A percentile compares a stretch with the other conserved stretches of the same genome.
phyloP scores from a whole-genome alignment of 2,329 filamentous ascomycete species.

The Exophiala alcalophila region DNA sequence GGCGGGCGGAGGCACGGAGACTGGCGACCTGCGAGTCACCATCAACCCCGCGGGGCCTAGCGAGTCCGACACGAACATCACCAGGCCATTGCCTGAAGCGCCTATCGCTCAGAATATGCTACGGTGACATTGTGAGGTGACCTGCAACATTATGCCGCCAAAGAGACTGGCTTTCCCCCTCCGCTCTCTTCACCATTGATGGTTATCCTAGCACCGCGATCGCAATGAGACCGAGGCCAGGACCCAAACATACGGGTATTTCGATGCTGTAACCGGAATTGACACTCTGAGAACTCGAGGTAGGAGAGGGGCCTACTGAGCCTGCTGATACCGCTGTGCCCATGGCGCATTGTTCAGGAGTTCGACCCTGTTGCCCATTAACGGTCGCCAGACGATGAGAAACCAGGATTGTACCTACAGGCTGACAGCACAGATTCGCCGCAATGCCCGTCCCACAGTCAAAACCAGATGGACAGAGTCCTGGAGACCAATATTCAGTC shows the following conservation, averaged over 20 bases:
- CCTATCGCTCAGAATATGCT: neutral
- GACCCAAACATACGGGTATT: no score
- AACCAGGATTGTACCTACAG: constrained; percentile 3
- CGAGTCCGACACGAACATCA: no score
- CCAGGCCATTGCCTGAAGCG: neutral
- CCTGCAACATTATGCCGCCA: neutral
- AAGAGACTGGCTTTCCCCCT: neutral
- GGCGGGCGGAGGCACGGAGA: no score
- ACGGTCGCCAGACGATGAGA: neutral
- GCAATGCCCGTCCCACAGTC: constrained; percentile 17
- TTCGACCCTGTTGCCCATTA: constrained; percentile 6
- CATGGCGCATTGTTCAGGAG: constrained; percentile 13
- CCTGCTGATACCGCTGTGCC: constrained; percentile 9
- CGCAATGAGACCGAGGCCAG: no score
- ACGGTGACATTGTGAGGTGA: neutral
- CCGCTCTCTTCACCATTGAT: neutral
- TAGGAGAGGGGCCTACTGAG: constrained; percentile 2
- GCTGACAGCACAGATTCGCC: constrained; percentile 17
- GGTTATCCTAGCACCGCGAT: no score
- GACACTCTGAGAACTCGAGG: neutral
- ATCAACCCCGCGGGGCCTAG: no score
- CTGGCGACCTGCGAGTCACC: no score
- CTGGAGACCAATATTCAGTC: neutral
- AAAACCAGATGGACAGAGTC: constrained; percentile 15
- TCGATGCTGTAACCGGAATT: no score